Evolutionary conservation across 2,329 filamentous ascomycete species (phyloP).

Genomic region (Pochonia chlamydosporia): DNA sequence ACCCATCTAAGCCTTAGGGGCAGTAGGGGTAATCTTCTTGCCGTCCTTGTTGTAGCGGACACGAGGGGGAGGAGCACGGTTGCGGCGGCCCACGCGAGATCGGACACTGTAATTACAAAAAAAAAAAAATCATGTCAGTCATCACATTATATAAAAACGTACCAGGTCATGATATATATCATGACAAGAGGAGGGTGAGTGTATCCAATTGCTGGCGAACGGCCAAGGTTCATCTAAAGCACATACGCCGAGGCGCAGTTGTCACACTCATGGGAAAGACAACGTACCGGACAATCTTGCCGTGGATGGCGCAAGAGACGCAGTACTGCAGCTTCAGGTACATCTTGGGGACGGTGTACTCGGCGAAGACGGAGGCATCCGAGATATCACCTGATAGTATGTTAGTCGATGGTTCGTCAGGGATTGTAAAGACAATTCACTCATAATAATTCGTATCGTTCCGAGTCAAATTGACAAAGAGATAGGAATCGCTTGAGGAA

Average conservation of each 20-base stretch:
- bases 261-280: slow-evolving; percentile 51
- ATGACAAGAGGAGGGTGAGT: slow-evolving; percentile 16
- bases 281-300: slow-evolving; percentile 99
- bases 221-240: slow-evolving; percentile 57
- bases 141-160: slow-evolving; percentile 20
- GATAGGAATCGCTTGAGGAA: not conserved
- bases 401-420: not conserved
- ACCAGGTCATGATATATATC: slow-evolving; percentile 12
- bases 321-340: slow-evolving; percentile 99
- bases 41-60: slow-evolving; percentile 99
- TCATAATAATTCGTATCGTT: no score
- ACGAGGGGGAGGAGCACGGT: slow-evolving; percentile 95
- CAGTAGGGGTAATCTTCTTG: slow-evolving; percentile 94
- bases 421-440: no score
- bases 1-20: slow-evolving; percentile 32
- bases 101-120: slow-evolving; percentile 83
- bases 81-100: slow-evolving; percentile 92
- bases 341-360: slow-evolving; percentile 99
- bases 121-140: slow-evolving; percentile 31
- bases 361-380: slow-evolving; percentile 96
- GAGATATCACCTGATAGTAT: slow-evolving; percentile 87
- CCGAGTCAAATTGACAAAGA: not conserved
- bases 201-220: slow-evolving; percentile 33
- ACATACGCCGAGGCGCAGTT: slow-evolving; percentile 47
- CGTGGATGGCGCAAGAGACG: slow-evolving; percentile 99